Conservation (phyloP, 192 early-diverging fungal species). For the Coemansia sp. region DNA sequence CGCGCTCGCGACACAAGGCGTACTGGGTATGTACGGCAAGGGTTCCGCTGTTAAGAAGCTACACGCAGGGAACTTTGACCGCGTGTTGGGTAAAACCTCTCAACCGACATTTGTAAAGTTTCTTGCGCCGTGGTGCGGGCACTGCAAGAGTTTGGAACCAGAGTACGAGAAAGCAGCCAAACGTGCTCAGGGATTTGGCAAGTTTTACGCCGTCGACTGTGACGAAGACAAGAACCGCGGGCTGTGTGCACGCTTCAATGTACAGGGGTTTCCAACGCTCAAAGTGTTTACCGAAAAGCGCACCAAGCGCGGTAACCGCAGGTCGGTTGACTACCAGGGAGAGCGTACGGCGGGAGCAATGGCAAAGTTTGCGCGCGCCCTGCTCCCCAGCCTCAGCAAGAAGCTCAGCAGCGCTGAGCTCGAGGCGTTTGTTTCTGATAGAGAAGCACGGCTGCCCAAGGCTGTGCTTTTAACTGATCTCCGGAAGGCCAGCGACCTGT, state of each 20-base stretch:
- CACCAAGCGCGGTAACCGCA: slow-evolving; percentile 58
- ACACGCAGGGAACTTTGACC: slow-evolving; percentile 62
- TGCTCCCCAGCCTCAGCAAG: slow-evolving; percentile 60
- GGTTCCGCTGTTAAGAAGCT: slow-evolving; percentile 62
- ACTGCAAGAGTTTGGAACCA: slow-evolving; percentile 85
- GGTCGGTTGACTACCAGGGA: slow-evolving; percentile 77
- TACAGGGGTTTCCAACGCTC: slow-evolving; percentile 94
- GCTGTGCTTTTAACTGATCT: slow-evolving; percentile 82
- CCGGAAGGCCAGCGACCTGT: slow-evolving; percentile 71
- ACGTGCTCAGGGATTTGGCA: slow-evolving; percentile 80
- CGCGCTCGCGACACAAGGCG: slow-evolving; percentile 19
- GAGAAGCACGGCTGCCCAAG: slow-evolving; percentile 55
- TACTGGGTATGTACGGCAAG: slow-evolving; percentile 55
- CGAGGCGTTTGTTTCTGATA: slow-evolving; percentile 58
- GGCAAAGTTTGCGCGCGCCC: slow-evolving; percentile 64
- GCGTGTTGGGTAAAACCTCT: slow-evolving; percentile 59
- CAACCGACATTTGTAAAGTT: slow-evolving; percentile 88
- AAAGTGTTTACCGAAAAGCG: slow-evolving; percentile 81
- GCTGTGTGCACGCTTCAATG: slow-evolving; percentile 74
- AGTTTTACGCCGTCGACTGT: slow-evolving; percentile 90
- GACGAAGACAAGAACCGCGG: slow-evolving; percentile 77
- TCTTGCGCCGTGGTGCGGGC: slow-evolving; percentile 96
- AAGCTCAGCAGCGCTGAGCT: slow-evolving; percentile 18
- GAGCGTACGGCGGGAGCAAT: slow-evolving; percentile 82
- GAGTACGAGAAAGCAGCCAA: slow-evolving; percentile 88